Evolutionary conservation across 2,329 filamentous ascomycete genomes (phyloP).

Genomic region (Penicillium sp.): DNA sequence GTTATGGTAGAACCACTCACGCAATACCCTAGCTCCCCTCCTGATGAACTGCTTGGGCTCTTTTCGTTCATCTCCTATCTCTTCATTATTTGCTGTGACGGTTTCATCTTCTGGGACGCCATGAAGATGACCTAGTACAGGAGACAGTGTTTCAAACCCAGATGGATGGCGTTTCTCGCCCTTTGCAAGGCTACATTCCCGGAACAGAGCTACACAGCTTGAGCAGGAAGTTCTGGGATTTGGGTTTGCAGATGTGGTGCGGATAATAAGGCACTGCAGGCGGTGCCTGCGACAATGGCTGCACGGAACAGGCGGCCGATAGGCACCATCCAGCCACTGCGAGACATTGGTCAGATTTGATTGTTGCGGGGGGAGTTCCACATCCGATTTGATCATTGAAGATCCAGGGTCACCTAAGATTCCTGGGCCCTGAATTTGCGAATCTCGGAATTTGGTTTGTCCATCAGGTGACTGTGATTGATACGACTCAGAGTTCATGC

Average conservation of each 20-base stretch:
- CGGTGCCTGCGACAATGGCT: conserved; percentile 47
- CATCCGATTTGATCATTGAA: background rate
- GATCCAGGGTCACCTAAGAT: background rate
- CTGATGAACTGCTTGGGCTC: conserved; percentile 45
- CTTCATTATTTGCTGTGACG: background rate
- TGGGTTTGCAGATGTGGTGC: conserved; percentile 51
- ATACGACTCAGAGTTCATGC: conserved; percentile 5
- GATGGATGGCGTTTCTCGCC: conserved; percentile 49
- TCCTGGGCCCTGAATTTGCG: background rate
- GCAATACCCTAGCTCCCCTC: conserved; percentile 48
- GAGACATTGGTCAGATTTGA: conserved; percentile 27
- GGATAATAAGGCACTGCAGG: conserved; percentile 52
- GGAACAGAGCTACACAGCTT: conserved; percentile 53
- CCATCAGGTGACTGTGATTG: background rate
- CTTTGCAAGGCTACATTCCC: conserved; percentile 52
- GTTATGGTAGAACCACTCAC: conserved; percentile 51
- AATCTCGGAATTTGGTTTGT: background rate
- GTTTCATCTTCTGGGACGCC: conserved; percentile 47
- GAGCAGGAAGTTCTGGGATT: conserved; percentile 53
- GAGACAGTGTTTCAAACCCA: conserved; percentile 49
- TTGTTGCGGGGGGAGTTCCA: background rate
- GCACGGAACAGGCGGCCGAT: conserved; percentile 47
- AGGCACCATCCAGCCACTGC: conserved; percentile 44
- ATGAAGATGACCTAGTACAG: conserved; percentile 53
- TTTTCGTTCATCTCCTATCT: conserved; percentile 11